phyloP scores from a whole-genome alignment of 495 filamentous ascomycete species.

The Filosporella fistucella region DNA sequence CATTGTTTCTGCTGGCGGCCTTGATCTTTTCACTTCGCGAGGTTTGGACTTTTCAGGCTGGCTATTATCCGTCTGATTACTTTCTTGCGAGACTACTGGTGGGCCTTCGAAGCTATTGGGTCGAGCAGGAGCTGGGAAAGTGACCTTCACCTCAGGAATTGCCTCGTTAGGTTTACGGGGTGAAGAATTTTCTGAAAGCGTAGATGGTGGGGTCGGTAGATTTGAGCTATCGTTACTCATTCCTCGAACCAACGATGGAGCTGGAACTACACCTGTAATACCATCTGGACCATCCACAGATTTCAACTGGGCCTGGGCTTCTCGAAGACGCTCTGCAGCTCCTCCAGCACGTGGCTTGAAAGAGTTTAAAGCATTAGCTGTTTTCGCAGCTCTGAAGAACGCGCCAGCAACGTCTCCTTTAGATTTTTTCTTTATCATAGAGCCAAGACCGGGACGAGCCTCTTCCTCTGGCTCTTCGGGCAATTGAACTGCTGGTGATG shows the following conservation, averaged over 20 bases:
- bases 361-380: slow-evolving; percentile 53
- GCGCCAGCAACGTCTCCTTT: slow-evolving; percentile 65
- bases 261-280: slow-evolving; percentile 80
- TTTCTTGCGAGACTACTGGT: background rate
- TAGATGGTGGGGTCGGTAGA: slow-evolving; percentile 23
- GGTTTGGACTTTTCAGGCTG: slow-evolving; percentile 20
- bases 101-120: slow-evolving; percentile 30
- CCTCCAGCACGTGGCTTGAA: slow-evolving; percentile 85
- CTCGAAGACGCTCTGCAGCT: slow-evolving; percentile 67
- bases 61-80: slow-evolving; percentile 28
- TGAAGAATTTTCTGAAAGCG: slow-evolving; percentile 24
- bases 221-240: slow-evolving; percentile 19
- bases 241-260: slow-evolving; percentile 39
- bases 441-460: slow-evolving; percentile 71
- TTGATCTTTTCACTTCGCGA: slow-evolving; percentile 38
- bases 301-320: slow-evolving; percentile 24
- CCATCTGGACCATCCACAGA: slow-evolving; percentile 74
- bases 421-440: slow-evolving; percentile 86
- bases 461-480: slow-evolving; percentile 43
- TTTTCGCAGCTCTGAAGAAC: slow-evolving; percentile 80
- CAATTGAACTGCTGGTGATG: slow-evolving; percentile 6
- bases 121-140: slow-evolving; percentile 30
- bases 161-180: slow-evolving; percentile 27
- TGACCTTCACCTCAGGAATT: slow-evolving; percentile 48
- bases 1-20: slow-evolving; percentile 68